Conservation (phyloP, 2,329 filamentous ascomycete species). For the Teratosphaeriaceae sp. region DNA sequence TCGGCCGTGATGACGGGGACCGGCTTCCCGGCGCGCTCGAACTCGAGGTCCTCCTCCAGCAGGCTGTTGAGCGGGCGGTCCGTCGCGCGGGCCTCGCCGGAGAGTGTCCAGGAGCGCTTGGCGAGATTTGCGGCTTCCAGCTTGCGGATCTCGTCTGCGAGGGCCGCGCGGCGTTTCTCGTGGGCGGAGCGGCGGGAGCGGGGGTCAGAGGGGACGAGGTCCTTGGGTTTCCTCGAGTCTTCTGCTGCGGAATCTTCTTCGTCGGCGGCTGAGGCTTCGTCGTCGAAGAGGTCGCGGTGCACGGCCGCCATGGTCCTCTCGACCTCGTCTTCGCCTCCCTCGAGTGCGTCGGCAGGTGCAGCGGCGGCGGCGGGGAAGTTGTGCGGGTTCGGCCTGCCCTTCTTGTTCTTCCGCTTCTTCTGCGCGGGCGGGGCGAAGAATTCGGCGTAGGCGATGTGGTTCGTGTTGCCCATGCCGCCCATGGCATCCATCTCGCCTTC, state of each 20-base stretch:
- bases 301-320: slow-evolving; percentile 82
- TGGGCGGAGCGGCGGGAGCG: slow-evolving; percentile 74
- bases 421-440: slow-evolving; percentile 83
- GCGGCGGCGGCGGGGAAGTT: slow-evolving; percentile 33
- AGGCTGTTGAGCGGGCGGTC: slow-evolving; percentile 87
- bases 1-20: slow-evolving; percentile 91
- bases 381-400: slow-evolving; percentile 50
- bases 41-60: slow-evolving; percentile 90
- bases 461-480: slow-evolving; percentile 64
- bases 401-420: slow-evolving; percentile 54
- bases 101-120: slow-evolving; percentile 83
- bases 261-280: slow-evolving; percentile 60
- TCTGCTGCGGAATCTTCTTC: slow-evolving; percentile 57
- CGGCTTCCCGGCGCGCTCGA: slow-evolving; percentile 90
- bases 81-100: slow-evolving; percentile 76
- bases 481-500: slow-evolving; percentile 47
- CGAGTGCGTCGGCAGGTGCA: slow-evolving; percentile 31
- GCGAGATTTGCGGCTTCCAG: slow-evolving; percentile 84
- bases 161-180: slow-evolving; percentile 76
- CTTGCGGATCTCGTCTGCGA: slow-evolving; percentile 83
- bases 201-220: slow-evolving; percentile 58
- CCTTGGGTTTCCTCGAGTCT: slow-evolving; percentile 24
- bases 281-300: slow-evolving; percentile 84
- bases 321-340: slow-evolving; percentile 41
- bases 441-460: slow-evolving; percentile 83